phyloP scores from a whole-genome alignment of 2,329 filamentous ascomycete genomes.

The Pseudogymnoascus sp. region DNA sequence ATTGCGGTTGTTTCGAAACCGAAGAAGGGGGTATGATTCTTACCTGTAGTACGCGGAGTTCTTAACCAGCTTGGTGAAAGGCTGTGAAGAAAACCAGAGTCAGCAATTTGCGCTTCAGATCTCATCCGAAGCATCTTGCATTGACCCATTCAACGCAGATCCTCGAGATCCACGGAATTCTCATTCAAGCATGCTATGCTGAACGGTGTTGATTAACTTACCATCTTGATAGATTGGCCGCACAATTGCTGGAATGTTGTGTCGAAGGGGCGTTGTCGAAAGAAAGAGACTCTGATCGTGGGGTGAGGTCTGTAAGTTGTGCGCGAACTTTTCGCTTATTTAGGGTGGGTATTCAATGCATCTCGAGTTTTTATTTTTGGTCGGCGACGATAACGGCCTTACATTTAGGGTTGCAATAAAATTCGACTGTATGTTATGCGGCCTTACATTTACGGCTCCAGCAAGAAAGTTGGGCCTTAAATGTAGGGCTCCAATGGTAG shows the following conservation, averaged over 20 bases:
- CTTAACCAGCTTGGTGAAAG: constrained; percentile 93
- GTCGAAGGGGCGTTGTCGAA: constrained; percentile 39
- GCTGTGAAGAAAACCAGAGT: constrained; percentile 67
- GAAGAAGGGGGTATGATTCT: constrained; percentile 34
- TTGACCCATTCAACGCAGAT: constrained; percentile 52
- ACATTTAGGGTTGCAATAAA: not conserved
- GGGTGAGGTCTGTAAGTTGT: constrained; percentile 11
- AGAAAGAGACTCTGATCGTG: constrained; percentile 20
- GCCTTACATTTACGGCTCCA: not conserved
- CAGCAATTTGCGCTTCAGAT: constrained; percentile 99
- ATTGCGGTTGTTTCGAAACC: constrained; percentile 23
- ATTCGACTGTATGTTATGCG: not conserved
- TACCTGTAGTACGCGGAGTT: constrained; percentile 98
- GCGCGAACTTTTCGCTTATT: constrained; percentile 18
- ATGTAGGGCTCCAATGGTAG: not conserved
- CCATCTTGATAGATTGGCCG: constrained; percentile 51
- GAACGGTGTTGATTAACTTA: constrained; percentile 42
- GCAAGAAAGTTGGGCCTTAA: not conserved
- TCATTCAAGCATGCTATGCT: constrained; percentile 14
- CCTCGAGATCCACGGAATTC: constrained; percentile 18
- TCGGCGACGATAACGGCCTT: constrained; percentile 10
- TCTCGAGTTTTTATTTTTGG: constrained; percentile 12
- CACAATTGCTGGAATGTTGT: constrained; percentile 30
- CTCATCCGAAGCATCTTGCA: constrained; percentile 97
- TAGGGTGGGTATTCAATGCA: constrained; percentile 9